phyloP scores from a whole-genome alignment of 805 yeast species.

The Ogataea zsoltii region DNA sequence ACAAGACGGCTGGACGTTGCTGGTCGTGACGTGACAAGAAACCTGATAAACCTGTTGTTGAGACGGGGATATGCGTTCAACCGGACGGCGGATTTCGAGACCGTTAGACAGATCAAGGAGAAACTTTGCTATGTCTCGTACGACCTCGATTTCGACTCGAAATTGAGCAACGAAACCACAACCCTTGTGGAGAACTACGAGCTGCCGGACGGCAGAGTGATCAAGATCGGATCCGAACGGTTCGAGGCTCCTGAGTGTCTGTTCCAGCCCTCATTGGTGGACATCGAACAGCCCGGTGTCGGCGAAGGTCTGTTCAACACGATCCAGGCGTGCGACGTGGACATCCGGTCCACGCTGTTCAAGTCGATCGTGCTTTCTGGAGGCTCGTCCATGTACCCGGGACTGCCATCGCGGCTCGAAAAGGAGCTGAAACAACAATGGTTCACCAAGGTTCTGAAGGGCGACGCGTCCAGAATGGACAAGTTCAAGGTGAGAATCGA shows the following conservation, averaged over 20 bases:
- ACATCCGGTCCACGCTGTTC: conserved; percentile 82
- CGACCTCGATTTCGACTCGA: conserved; percentile 86
- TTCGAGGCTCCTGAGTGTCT: conserved; percentile 96
- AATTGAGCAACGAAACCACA: conserved; percentile 91
- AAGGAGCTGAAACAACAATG: conserved; percentile 95
- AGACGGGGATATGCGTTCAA: conserved; percentile 98
- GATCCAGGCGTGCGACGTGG: conserved; percentile 92
- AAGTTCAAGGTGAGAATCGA: conserved; percentile 96
- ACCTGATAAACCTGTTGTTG: conserved; percentile 83
- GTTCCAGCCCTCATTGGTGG: conserved; percentile 94
- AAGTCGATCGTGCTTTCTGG: conserved; percentile 94
- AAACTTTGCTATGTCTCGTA: conserved; percentile 93
- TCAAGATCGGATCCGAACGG: conserved; percentile 92
- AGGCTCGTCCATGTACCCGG: conserved; percentile 99
- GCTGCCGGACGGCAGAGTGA: conserved; percentile 94
- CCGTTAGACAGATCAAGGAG: conserved; percentile 97
- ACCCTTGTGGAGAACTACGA: conserved; percentile 88
- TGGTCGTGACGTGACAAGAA: conserved; percentile 97
- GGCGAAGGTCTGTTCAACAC: conserved; percentile 92
- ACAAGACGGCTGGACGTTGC: conserved; percentile 94
- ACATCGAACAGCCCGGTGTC: conserved; percentile 94
- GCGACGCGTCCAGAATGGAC: conserved; percentile 81
- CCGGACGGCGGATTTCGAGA: conserved; percentile 98
- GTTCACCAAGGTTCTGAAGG: conserved; percentile 84
- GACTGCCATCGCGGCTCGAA: conserved; percentile 92